These are phyloP conservation scores for Adansonia rubrostipa DNA, from an alignment of 441 rosid genomes.

Conservation along the genomic window DNA sequence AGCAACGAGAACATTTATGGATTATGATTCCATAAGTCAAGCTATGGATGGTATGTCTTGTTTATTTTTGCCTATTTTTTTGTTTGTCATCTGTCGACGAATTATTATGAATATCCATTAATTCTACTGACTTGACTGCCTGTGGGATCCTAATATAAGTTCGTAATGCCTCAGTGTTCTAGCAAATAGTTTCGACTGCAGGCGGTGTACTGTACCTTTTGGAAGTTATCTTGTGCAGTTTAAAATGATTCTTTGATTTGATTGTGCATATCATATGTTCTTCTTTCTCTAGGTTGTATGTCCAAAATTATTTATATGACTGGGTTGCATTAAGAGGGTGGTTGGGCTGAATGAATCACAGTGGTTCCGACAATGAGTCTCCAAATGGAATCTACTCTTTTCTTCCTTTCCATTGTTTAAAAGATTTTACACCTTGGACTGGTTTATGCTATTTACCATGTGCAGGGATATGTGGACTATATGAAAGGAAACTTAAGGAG, in stretches of 20 bases:
- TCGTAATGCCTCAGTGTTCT: neutral
- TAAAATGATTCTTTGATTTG: neutral
- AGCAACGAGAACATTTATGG: conserved; percentile 93
- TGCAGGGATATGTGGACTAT: conserved; percentile 84
- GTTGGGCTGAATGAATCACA: neutral
- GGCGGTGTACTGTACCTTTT: conserved; percentile 11
- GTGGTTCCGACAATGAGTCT: conserved; percentile 7
- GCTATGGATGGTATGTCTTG: conserved; percentile 87
- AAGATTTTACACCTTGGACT: neutral
- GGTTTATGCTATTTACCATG: conserved; percentile 14
- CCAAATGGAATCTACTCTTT: neutral
- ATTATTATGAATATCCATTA: neutral
- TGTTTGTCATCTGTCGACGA: neutral
- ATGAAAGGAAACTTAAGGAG: conserved; percentile 93
- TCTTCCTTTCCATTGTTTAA: neutral
- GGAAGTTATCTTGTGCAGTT: conserved; percentile 6
- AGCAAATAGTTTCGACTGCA: neutral
- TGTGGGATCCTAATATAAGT: neutral
- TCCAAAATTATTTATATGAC: neutral
- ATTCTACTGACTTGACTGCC: neutral
- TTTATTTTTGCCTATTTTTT: neutral
- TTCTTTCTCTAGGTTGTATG: neutral
- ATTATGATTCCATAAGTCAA: conserved; percentile 81
- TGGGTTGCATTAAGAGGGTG: neutral
- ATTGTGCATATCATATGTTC: neutral